Evolutionary conservation across 805 yeast genomes (phyloP).

Genomic region (Starmerella floris): DNA sequence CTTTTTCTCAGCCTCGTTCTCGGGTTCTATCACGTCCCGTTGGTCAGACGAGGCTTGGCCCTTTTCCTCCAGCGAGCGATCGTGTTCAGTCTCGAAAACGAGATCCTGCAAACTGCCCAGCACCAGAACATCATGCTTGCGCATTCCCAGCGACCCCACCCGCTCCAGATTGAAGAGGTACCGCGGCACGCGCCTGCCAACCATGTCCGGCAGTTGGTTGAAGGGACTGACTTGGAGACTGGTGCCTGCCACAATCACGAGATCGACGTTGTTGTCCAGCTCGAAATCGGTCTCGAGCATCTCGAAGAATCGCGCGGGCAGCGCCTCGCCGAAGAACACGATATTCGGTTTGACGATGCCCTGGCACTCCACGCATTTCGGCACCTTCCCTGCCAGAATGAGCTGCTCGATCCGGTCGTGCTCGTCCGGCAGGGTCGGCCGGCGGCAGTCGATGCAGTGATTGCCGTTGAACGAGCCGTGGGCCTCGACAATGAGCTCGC

Average conservation of each 20-base stretch:
- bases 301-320: conserved; percentile 59
- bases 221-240: conserved; percentile 83
- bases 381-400: conserved; percentile 20
- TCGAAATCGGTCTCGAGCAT: conserved; percentile 46
- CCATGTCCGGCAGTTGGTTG: conserved; percentile 66
- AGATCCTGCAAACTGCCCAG: conserved; percentile 49
- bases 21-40: no score
- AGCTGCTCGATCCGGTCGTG: conserved; percentile 17
- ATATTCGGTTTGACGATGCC: conserved; percentile 87
- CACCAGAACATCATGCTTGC: conserved; percentile 48
- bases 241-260: conserved; percentile 85
- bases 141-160: conserved; percentile 54
- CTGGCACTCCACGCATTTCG: conserved; percentile 46
- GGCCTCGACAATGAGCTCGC: conserved; percentile 64
- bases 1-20: no score
- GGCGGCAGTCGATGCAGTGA: conserved; percentile 67
- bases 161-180: conserved; percentile 59
- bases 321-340: conserved; percentile 83
- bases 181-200: conserved; percentile 37
- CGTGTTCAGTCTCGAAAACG: not conserved
- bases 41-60: no score
- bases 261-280: conserved; percentile 28
- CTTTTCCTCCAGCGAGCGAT: no score
- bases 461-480: conserved; percentile 85
- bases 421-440: conserved; percentile 33